Evolutionary conservation across 805 yeast genomes (phyloP), one percentile per base, ranked within the genome.

Genomic region (Starmerella potacharoeniae): DNA sequence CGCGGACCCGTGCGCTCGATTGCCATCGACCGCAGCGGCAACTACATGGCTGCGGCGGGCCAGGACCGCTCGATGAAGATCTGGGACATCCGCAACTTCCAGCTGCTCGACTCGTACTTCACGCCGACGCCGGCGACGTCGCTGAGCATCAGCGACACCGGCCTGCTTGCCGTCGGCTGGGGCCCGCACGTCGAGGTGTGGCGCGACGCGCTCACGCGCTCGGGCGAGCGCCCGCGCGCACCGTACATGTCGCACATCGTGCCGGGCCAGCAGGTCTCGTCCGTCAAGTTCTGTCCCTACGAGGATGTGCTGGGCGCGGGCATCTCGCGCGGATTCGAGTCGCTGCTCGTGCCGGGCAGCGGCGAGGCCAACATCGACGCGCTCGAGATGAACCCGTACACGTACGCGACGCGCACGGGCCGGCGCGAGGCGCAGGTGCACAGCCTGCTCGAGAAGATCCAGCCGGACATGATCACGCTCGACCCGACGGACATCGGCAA

Each of bases 311-410:
- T 93, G 29, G 95, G 96, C 30, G 79, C 85, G 10, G 97, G 97
- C 2, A 95, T 88, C 67, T 75, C 78, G 51, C 70, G 72, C 1
- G 95, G 96, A 46, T 75, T 89, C 42, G 78, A 83, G n/a, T 82
- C 93, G n/a, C 62, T 93, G 57, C 84, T 93, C 62, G 77, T 93
- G 56, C 98, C 98, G 42, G 98, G 98, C 30, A 75, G 97, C 43
- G 98, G 98, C 74, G 98, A 93, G 73, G 96, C 98, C 58, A 93
- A 93, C 71, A 89, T 80, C 69, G 98, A 93, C 73, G 89, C 97
- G 3, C 70, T 89, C 68, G 98, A 93, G 71, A 71, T 82, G 65
- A 93, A 93, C 69, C 98, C 98, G 59, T 93, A 77, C 71, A 96
- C 88, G 69, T 88, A 77, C 69, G 97, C 95, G 66, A 80, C 96